These are phyloP conservation scores for Glomus cerebriforme DNA, from an alignment of 192 early-diverging fungal genomes.

Conservation along the genomic window DNA sequence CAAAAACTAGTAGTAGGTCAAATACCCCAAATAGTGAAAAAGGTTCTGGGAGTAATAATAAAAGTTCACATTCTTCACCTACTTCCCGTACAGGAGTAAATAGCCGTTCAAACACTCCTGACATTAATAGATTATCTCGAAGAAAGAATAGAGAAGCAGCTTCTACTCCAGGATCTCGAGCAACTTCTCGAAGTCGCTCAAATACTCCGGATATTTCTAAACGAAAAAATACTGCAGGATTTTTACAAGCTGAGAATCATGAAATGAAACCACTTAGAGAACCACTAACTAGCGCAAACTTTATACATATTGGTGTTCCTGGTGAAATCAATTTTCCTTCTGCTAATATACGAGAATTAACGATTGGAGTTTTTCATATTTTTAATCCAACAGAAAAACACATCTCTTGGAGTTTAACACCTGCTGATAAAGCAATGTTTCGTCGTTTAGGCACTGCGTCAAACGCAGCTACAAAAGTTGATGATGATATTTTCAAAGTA, in stretches of 20 bases:
- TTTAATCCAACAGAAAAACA: conserved; percentile 1
- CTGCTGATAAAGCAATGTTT: conserved; percentile 1
- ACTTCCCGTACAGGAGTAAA: not conserved
- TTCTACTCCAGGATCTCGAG: not conserved
- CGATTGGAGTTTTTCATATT: conserved; percentile 27
- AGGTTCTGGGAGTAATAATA: not conserved
- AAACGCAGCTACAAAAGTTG: not conserved
- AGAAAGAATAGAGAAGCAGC: not conserved
- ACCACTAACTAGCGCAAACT: conserved; percentile 6
- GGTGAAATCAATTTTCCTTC: conserved; percentile 22
- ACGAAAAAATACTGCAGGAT: not conserved
- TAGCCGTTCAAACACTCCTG: not conserved
- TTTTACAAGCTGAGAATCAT: not conserved
- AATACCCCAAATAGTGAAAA: conserved; percentile 10
- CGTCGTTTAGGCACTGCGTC: conserved; percentile 4
- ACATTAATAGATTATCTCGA: not conserved
- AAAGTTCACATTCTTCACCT: not conserved
- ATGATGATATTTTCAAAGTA: conserved; percentile 12
- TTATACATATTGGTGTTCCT: conserved; percentile 15
- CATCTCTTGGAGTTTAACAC: conserved; percentile 4
- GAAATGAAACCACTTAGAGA: conserved; percentile 16
- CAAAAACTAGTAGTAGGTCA: conserved; percentile 3
- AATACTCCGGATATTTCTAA: conserved; percentile 9
- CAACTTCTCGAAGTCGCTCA: conserved; percentile 13
- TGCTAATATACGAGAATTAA: not conserved